Evolutionary conservation across 495 filamentous ascomycete species (phyloP).

Genomic region (Antarctomyces pellizariae): DNA sequence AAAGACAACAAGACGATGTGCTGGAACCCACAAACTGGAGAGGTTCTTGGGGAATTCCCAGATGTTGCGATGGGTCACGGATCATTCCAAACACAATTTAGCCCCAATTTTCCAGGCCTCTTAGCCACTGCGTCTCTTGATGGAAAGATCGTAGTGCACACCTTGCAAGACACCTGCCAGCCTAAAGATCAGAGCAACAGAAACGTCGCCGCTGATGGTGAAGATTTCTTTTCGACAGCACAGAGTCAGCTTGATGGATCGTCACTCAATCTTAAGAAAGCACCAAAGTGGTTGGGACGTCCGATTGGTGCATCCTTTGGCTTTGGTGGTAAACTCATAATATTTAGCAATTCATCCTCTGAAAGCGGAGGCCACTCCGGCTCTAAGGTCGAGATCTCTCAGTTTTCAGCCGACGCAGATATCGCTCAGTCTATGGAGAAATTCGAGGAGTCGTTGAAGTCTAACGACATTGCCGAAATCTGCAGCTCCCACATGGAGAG

Average conservation of each 20-base stretch:
- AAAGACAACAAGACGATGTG: constrained; percentile 91
- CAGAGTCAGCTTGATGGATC: constrained; percentile 76
- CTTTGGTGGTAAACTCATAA: constrained; percentile 83
- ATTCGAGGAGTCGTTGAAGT: constrained; percentile 65
- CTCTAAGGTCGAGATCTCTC: constrained; percentile 63
- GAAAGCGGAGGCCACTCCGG: constrained; percentile 33
- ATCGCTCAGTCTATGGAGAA: constrained; percentile 64
- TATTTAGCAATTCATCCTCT: constrained; percentile 33
- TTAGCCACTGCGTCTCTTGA: constrained; percentile 92
- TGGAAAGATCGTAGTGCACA: constrained; percentile 80
- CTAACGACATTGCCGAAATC: constrained; percentile 52
- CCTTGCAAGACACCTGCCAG: constrained; percentile 68
- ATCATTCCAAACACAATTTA: constrained; percentile 91
- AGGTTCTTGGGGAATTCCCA: constrained; percentile 74
- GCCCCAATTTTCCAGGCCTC: constrained; percentile 75
- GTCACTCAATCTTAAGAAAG: constrained; percentile 62
- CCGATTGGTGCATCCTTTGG: constrained; percentile 81
- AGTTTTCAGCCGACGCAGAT: constrained; percentile 68
- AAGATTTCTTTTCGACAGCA: constrained; percentile 90
- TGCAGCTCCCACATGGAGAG: constrained; percentile 54
- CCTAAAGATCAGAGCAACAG: constrained; percentile 32
- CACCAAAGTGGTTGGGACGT: constrained; percentile 75
- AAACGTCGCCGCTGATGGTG: constrained; percentile 46
- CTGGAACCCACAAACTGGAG: constrained; percentile 87
- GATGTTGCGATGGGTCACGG: constrained; percentile 69